Evolutionary conservation across 495 filamentous ascomycete species (phyloP).

Genomic region (Chaetomium tenue): DNA sequence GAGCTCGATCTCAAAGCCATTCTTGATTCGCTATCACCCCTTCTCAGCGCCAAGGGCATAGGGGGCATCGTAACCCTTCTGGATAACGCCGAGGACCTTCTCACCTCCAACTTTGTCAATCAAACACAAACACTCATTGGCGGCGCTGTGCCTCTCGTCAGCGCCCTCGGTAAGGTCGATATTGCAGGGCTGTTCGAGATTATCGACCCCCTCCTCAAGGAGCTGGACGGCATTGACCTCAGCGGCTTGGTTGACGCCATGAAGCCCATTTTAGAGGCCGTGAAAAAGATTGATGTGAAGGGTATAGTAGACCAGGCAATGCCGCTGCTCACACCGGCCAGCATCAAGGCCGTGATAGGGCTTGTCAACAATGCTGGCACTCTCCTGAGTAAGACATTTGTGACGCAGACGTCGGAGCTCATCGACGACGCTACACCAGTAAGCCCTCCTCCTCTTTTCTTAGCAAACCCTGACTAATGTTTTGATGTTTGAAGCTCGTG

Average conservation of each 20-base stretch:
- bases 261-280: constrained; percentile 36
- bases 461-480: constrained; percentile 16
- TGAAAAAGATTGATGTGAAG: constrained; percentile 40
- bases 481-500: constrained; percentile 30
- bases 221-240: constrained; percentile 34
- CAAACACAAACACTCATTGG: constrained; percentile 44
- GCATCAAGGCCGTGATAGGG: constrained; percentile 42
- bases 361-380: constrained; percentile 44
- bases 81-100: constrained; percentile 40
- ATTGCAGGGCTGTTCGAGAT: constrained; percentile 33
- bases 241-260: constrained; percentile 40
- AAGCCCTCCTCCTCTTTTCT: constrained; percentile 23
- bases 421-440: constrained; percentile 54
- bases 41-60: constrained; percentile 44
- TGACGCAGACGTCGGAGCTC: constrained; percentile 49
- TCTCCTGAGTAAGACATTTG: constrained; percentile 41
- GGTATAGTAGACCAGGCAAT: constrained; percentile 38
- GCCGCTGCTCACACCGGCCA: constrained; percentile 44
- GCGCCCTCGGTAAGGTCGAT: constrained; percentile 40
- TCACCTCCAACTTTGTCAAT: constrained; percentile 47
- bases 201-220: constrained; percentile 37
- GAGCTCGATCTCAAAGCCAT: constrained; percentile 48
- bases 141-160: constrained; percentile 37
- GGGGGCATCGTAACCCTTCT: constrained; percentile 48
- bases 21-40: constrained; percentile 41